phyloP scores from a whole-genome alignment of 371 early-diverging fungal species.

The Capillidium rhysosporum region DNA sequence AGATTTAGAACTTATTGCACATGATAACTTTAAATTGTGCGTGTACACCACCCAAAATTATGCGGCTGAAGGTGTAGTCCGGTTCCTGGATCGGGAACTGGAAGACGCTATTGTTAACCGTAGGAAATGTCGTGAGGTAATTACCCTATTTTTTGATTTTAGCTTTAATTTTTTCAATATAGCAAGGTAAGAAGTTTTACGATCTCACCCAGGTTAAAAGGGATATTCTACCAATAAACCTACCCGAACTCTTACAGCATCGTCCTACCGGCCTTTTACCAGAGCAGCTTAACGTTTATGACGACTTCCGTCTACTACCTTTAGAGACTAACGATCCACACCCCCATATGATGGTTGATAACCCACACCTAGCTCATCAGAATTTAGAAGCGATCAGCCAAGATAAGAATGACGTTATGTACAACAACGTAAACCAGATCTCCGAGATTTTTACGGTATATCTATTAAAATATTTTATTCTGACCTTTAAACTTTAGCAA shows the following conservation, averaged over 20 bases:
- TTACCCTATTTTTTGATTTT: background rate
- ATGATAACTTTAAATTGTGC: constrained; percentile 80
- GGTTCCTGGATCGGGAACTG: constrained; percentile 68
- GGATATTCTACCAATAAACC: constrained; percentile 40
- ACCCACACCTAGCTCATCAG: background rate
- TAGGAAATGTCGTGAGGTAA: constrained; percentile 59
- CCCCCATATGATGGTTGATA: background rate
- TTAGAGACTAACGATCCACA: background rate
- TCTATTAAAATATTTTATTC: background rate
- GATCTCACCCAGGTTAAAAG: constrained; percentile 50
- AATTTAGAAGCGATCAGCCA: background rate
- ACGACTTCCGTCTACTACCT: constrained; percentile 26
- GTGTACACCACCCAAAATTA: constrained; percentile 82
- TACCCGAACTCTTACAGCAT: constrained; percentile 67
- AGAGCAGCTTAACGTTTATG: constrained; percentile 60
- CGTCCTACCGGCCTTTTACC: constrained; percentile 60
- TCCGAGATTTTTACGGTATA: background rate
- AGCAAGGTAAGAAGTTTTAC: constrained; percentile 71
- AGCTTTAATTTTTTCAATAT: constrained; percentile 6
- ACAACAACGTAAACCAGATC: background rate
- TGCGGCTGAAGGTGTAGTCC: constrained; percentile 74
- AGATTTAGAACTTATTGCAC: constrained; percentile 50
- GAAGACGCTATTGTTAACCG: constrained; percentile 40
- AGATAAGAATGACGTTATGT: background rate
- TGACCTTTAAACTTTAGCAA: constrained; percentile 16